phyloP scores from a whole-genome alignment of 805 yeast genomes.

The Barnettozyma botsteinii region DNA sequence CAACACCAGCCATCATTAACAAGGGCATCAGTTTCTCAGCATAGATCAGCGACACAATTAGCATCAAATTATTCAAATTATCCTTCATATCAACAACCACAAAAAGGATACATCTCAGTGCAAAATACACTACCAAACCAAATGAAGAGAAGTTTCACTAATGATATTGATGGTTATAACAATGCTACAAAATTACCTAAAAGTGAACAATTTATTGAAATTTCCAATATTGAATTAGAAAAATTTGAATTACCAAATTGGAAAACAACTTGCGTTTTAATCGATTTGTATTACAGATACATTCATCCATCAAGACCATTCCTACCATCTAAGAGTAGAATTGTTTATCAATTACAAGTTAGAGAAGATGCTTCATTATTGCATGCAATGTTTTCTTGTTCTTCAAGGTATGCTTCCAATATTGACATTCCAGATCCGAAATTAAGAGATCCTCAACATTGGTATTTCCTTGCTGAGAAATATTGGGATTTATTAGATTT shows the following conservation, averaged over 20 bases:
- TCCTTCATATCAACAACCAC: background rate
- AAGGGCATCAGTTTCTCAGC: background rate
- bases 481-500: slow-evolving; percentile 28
- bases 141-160: slow-evolving; percentile 8
- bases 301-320: slow-evolving; percentile 33
- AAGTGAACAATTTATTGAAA: slow-evolving; percentile 12
- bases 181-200: slow-evolving; percentile 7
- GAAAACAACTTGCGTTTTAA: slow-evolving; percentile 27
- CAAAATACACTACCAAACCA: background rate
- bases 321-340: slow-evolving; percentile 30
- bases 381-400: slow-evolving; percentile 32
- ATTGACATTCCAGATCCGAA: slow-evolving; percentile 22
- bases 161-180: background rate
- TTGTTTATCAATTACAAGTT: slow-evolving; percentile 28
- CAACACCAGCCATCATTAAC: background rate
- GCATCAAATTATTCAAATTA: background rate
- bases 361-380: slow-evolving; percentile 27
- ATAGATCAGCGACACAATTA: background rate
- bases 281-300: slow-evolving; percentile 37
- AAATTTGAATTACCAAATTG: slow-evolving; percentile 34
- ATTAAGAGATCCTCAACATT: slow-evolving; percentile 30
- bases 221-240: slow-evolving; percentile 28
- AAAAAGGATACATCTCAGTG: background rate
- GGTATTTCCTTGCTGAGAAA: slow-evolving; percentile 32
- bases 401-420: slow-evolving; percentile 29